Base-by-base conservation (phyloP, 306 rosid species). In the Cotoneaster glaucophyllus region DNA sequence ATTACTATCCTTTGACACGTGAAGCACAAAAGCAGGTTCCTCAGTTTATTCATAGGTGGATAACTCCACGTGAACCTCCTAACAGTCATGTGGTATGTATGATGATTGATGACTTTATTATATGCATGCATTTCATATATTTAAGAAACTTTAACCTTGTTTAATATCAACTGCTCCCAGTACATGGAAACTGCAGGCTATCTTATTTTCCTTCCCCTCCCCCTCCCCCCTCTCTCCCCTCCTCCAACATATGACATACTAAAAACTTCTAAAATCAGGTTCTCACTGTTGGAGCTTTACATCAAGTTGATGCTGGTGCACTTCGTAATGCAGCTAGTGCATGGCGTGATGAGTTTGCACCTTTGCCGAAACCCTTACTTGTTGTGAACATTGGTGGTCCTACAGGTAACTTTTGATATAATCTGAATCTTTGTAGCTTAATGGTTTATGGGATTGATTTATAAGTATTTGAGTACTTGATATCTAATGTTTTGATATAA, bases 61-160 rank as follows among this genome's bases (percentile, higher is more conserved):
- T 95, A 80, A 92, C 97, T 76, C 99, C 97, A 5, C 86, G 86
- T 0, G 97, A 95, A 69, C 92, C 96, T 71, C 93, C 99, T 21
- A 97, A 85, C 84, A 84, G 85, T 79, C 86, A 85, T 70, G 99
- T 95, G 93, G 99, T 95, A 86, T 64, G 90, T 78, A 78, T 70
- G 79, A 77, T 74, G 66, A 54, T 57, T 72, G 79, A 77, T 74
- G 66, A 59, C 57, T 68, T 26, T 71, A 80, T 63, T 28, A 10
- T 34, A 39, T 11, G 52, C 34, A 50, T 39, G 26, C 24, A 44
- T 56, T 29, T 56, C 34, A 29, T 26, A 24, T 14, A 7, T 39
- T 28, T 54, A 68, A 81, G 73, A 61, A 34, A 75, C 41, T 28
- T 54, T 48, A n/a, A 64, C 74, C 66, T 62, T 28, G 70, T 80